Evolutionary conservation across 176 grass and related monocot species (phyloP).

Genomic region (Olyra latifolia): DNA sequence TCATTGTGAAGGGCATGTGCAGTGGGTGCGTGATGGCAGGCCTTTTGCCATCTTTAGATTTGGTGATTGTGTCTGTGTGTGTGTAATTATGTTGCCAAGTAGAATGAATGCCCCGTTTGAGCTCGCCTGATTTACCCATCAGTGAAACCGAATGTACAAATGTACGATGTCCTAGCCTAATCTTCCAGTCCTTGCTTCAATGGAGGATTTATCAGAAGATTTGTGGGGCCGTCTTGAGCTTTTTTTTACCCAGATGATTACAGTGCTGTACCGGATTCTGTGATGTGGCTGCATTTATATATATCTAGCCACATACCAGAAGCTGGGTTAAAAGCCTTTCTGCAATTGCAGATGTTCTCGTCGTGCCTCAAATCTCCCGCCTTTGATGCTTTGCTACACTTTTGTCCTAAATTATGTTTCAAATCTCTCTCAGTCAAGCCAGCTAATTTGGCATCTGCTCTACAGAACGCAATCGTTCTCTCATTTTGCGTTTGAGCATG

Average conservation of each 20-base stretch:
- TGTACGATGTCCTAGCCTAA: not conserved
- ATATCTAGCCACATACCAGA: not conserved
- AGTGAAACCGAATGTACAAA: not conserved
- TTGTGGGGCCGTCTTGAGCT: not conserved
- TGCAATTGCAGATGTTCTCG: not conserved
- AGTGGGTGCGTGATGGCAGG: not conserved
- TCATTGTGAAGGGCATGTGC: not conserved
- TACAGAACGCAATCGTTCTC: not conserved
- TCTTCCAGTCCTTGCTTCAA: not conserved
- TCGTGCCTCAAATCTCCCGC: not conserved
- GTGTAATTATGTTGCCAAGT: not conserved
- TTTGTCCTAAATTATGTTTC: not conserved
- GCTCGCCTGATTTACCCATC: not conserved
- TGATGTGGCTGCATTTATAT: not conserved
- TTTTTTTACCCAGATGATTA: not conserved
- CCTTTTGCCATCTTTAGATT: not conserved
- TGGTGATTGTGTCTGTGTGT: not conserved
- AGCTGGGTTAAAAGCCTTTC: not conserved
- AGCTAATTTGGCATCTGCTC: not conserved
- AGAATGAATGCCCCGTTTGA: not conserved
- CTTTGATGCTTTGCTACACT: not conserved
- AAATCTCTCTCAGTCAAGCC: too few species aligned
- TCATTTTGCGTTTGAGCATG: not conserved
- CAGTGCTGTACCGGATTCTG: not conserved
- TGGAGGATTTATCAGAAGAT: not conserved